A percentile compares a stretch with the other conserved stretches of the same genome.
Evolutionary conservation across 2,329 filamentous ascomycete genomes (phyloP).

Genomic region (Metarhizium guizhouense): DNA sequence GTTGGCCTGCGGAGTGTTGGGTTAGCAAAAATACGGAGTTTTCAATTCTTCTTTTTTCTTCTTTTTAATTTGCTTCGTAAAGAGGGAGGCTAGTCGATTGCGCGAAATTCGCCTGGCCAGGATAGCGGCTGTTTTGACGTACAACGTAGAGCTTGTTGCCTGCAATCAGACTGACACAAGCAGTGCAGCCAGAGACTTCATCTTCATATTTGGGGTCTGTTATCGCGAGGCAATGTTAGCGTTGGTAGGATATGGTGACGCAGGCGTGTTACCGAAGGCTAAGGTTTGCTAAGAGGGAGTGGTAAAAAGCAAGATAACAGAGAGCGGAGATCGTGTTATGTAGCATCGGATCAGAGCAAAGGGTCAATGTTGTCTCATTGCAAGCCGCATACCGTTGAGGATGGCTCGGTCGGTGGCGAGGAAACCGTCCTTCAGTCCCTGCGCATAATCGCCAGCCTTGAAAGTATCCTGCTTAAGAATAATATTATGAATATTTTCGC

Average conservation of each 20-base stretch:
- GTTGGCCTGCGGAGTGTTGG: constrained; percentile 60
- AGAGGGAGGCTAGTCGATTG: background rate
- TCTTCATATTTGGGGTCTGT: constrained; percentile 94
- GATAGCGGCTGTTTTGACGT: constrained; percentile 33
- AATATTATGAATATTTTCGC: constrained; percentile 89
- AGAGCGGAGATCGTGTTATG: too few relatives aligned
- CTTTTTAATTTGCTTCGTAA: too few relatives aligned
- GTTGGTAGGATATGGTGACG: background rate
- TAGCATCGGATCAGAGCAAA: too few relatives aligned
- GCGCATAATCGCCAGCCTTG: constrained; percentile 82
- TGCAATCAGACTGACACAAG: constrained; percentile 82
- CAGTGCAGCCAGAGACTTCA: constrained; percentile 95
- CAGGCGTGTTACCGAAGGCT: too few relatives aligned
- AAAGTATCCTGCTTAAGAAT: constrained; percentile 92
- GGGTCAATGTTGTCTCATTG: background rate
- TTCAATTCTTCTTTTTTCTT: too few relatives aligned
- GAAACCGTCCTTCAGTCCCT: constrained; percentile 95
- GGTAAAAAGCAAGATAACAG: too few relatives aligned
- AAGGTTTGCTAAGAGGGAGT: too few relatives aligned
- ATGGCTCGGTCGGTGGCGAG: constrained; percentile 93
- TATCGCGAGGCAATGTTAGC: constrained; percentile 2
- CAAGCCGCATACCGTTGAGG: constrained; percentile 62
- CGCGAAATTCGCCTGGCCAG: background rate
- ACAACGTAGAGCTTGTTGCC: constrained; percentile 92
- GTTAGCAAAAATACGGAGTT: background rate